Conservation (phyloP, 1,284 basidiomycete genomes). For the Ganoderma resinaceum region DNA sequence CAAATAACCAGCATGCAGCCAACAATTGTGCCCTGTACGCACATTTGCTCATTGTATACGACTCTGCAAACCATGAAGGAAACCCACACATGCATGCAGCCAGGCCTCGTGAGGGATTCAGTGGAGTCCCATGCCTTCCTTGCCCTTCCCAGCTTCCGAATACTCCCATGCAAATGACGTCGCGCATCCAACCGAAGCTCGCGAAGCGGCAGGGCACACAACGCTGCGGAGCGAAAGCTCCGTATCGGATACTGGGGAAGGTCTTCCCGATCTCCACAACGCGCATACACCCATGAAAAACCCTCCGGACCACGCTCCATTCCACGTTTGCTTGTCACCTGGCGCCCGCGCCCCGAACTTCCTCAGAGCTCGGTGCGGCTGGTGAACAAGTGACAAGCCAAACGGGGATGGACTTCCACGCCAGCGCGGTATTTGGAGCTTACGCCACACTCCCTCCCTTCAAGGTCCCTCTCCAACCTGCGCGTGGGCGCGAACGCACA, state of each 20-base stretch:
- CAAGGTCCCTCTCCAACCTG: background rate
- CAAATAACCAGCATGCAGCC: too few relatives aligned
- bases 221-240: background rate
- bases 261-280: background rate
- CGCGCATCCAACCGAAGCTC: background rate
- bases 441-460: background rate
- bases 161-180: background rate
- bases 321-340: slow-evolving; percentile 1
- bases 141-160: background rate
- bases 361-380: background rate
- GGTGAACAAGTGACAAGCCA: background rate
- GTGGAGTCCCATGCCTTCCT: background rate
- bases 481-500: background rate
- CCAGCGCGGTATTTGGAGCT: background rate
- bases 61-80: too few relatives aligned
- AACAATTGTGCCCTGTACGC: too few relatives aligned
- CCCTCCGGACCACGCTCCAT: background rate
- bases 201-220: background rate
- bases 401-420: background rate
- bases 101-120: background rate
- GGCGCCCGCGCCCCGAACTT: background rate
- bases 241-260: background rate
- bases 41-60: too few relatives aligned
- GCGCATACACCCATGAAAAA: background rate
- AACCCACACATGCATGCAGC: background rate